These are phyloP conservation scores for Solanum megistacrolobum DNA, from an alignment of 257 asterid species.

Conservation along the genomic window DNA sequence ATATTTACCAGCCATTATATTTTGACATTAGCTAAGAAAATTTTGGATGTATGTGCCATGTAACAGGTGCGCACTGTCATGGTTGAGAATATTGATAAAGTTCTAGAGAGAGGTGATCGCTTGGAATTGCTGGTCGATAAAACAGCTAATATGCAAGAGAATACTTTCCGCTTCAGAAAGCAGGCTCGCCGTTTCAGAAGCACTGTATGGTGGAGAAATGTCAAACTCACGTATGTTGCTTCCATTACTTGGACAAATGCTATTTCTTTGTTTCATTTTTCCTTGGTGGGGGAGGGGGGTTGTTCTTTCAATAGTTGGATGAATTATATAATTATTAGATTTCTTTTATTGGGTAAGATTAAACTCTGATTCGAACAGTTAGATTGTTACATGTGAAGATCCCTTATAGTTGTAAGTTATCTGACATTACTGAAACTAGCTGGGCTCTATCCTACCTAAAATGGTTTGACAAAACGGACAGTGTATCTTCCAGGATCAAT, in stretches of 20 bases:
- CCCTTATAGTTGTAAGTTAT: background rate
- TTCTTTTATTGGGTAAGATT: background rate
- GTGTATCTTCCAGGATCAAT: background rate
- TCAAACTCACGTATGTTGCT: constrained; percentile 78
- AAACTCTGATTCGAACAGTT: background rate
- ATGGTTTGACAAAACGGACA: background rate
- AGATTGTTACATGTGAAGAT: background rate
- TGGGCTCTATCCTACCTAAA: background rate
- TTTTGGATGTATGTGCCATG: background rate
- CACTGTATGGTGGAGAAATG: constrained; percentile 98
- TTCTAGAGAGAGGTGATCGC: constrained; percentile 94
- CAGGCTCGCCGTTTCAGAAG: constrained; percentile 91
- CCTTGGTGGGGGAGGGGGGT: background rate
- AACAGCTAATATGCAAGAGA: constrained; percentile 88
- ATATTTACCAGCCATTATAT: background rate
- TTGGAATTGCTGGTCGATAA: constrained; percentile 92
- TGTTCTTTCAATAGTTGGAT: background rate
- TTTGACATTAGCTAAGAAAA: background rate
- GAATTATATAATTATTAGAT: background rate
- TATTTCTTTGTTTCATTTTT: background rate
- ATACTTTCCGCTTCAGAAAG: constrained; percentile 92
- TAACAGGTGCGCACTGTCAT: constrained; percentile 86
- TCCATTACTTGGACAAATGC: background rate
- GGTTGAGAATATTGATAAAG: constrained; percentile 97
- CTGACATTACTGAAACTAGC: background rate